Percentiles rank a stretch among this genome's conserved stretches.
phyloP scores from a whole-genome alignment of 768 basidiomycete species.

The Serendipita sp. region DNA sequence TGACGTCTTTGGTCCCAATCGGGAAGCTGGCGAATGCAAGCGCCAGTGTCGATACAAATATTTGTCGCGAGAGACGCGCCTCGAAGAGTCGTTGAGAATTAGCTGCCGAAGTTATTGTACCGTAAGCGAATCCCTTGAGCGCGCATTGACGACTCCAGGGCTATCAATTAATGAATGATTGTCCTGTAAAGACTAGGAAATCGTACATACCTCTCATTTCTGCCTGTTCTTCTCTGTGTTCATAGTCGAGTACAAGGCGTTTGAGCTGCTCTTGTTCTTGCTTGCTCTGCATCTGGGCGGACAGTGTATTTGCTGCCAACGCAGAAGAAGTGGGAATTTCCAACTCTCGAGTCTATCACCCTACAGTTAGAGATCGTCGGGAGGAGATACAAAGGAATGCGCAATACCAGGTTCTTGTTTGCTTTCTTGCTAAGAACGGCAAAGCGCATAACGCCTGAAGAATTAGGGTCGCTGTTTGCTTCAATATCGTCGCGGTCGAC shows the following conservation, averaged over 20 bases:
- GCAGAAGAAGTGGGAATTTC: conserved; percentile 78
- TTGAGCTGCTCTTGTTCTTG: conserved; percentile 96
- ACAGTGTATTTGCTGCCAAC: conserved; percentile 77
- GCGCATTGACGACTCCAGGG: background rate
- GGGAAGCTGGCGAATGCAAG: too few relatives aligned
- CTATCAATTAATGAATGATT: background rate
- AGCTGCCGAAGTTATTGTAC: background rate
- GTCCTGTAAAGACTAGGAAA: background rate
- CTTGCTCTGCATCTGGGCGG: conserved; percentile 84
- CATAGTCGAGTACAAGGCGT: conserved; percentile 81
- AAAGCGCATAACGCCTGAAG: conserved; percentile 60
- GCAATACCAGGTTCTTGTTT: conserved; percentile 67
- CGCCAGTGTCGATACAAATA: too few relatives aligned
- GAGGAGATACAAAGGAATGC: conserved; percentile 15
- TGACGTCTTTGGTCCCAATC: too few relatives aligned
- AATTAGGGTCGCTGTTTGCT: conserved; percentile 23
- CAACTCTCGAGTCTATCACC: conserved; percentile 57
- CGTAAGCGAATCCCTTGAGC: background rate
- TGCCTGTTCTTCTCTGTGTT: conserved; percentile 58
- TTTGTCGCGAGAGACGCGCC: too few relatives aligned
- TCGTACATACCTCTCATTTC: conserved; percentile 13
- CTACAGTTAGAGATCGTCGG: background rate
- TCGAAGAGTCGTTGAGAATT: too few relatives aligned
- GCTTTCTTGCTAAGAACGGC: conserved; percentile 85
- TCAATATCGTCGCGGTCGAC: conserved; percentile 43